Conservation (phyloP, 2,329 filamentous ascomycete genomes). For the Colletotrichum tropicicola region DNA sequence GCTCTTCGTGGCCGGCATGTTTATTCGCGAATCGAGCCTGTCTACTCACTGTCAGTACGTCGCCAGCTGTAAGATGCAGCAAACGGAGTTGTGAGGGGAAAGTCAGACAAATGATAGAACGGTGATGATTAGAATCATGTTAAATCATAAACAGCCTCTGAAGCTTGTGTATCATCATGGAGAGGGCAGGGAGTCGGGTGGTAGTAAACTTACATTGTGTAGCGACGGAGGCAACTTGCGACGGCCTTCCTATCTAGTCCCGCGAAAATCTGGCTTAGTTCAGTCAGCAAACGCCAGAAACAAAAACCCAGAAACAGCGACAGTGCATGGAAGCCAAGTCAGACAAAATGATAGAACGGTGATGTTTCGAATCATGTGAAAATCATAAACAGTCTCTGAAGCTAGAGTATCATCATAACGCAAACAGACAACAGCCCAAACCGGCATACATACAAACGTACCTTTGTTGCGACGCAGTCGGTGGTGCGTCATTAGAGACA, state of each 20-base stretch:
- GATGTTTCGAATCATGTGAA: slow-evolving; percentile 46
- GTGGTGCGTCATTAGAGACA: slow-evolving; percentile 24
- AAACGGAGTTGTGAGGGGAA: neutral
- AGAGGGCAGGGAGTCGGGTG: neutral
- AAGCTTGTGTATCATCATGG: slow-evolving; percentile 49
- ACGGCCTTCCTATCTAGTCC: no score
- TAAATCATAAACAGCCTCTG: slow-evolving; percentile 59
- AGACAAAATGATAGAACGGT: slow-evolving; percentile 39
- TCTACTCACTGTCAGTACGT: neutral
- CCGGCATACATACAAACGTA: slow-evolving; percentile 22
- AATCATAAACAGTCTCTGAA: slow-evolving; percentile 60
- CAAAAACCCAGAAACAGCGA: neutral
- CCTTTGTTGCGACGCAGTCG: slow-evolving; percentile 17
- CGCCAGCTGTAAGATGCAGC: neutral
- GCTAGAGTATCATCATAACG: slow-evolving; percentile 48
- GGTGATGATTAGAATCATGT: slow-evolving; percentile 48
- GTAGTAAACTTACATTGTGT: neutral
- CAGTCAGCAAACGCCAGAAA: neutral
- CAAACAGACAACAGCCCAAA: neutral
- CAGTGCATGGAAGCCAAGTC: neutral
- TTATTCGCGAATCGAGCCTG: no score
- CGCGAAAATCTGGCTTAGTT: no score
- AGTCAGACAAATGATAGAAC: slow-evolving; percentile 37
- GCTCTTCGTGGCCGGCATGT: no score
- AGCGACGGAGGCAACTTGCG: no score